Evolutionary conservation across 78 protist species (phyloP).

Genomic region (Dictyostelium capitatum): DNA sequence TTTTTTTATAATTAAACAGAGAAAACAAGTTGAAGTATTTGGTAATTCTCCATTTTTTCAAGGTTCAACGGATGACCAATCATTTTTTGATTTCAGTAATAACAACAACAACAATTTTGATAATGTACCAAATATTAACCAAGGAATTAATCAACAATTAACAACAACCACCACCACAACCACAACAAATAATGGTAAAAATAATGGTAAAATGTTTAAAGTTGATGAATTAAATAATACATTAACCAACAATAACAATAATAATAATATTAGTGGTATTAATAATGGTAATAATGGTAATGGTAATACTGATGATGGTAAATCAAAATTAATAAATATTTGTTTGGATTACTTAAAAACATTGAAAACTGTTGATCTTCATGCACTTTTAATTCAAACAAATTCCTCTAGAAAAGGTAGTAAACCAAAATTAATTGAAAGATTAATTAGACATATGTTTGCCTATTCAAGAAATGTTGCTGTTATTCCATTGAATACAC

Average conservation of each 20-base stretch:
- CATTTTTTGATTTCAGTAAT: no score
- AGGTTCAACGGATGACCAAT: no score
- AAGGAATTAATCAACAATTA: no score
- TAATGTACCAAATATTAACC: no score
- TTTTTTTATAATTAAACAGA: neutral
- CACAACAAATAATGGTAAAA: no score
- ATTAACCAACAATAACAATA: neutral
- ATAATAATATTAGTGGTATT: neutral
- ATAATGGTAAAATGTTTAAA: no score
- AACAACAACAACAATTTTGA: no score
- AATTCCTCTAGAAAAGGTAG: constrained; percentile 38
- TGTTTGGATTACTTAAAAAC: constrained; percentile 6
- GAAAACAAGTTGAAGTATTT: no score
- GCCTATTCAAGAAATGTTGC: neutral
- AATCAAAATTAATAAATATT: neutral
- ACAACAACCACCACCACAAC: no score
- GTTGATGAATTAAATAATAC: no score
- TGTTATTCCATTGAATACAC: neutral
- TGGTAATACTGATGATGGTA: neutral
- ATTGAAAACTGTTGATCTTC: constrained; percentile 24
- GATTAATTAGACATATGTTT: constrained; percentile 51
- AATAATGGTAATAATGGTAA: neutral
- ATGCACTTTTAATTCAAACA: neutral
- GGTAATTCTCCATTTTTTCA: no score
- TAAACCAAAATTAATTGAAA: constrained; percentile 32